Conservation (phyloP, 768 basidiomycete genomes). For the Cystofilobasidium capitatum region DNA sequence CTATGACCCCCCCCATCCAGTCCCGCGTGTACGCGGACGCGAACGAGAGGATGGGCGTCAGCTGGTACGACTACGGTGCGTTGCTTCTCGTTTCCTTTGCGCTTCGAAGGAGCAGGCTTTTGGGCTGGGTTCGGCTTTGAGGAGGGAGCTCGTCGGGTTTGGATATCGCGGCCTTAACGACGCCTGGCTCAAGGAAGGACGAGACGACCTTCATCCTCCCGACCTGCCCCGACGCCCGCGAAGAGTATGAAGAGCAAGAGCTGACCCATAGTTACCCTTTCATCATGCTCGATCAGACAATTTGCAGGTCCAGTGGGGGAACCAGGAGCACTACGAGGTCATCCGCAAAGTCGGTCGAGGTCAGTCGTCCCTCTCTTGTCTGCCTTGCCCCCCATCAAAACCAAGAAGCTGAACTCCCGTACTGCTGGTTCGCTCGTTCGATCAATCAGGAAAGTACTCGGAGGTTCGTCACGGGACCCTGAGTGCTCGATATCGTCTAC, state of each 20-base stretch:
- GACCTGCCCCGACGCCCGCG: too few species aligned
- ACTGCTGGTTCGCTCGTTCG: not conserved
- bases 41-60: slow-evolving; percentile 72
- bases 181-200: not conserved
- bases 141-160: not conserved
- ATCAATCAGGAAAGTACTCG: slow-evolving; percentile 61
- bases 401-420: not conserved
- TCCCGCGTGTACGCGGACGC: slow-evolving; percentile 66
- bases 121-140: not conserved
- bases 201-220: too few species aligned
- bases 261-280: too few species aligned
- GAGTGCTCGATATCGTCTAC: too few species aligned
- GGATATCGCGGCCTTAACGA: not conserved
- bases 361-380: not conserved
- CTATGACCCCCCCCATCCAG: not conserved
- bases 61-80: slow-evolving; percentile 93
- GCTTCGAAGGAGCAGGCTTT: too few species aligned
- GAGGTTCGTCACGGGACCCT: slow-evolving; percentile 63
- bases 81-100: slow-evolving; percentile 26
- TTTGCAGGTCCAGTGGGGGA: slow-evolving; percentile 89
- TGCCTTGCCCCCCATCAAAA: not conserved
- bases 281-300: slow-evolving; percentile 49
- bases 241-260: not conserved
- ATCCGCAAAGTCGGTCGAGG: slow-evolving; percentile 86
- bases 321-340: slow-evolving; percentile 95